Conservation (phyloP, 1,284 basidiomycete species). For the Ustilago trichophora region DNA sequence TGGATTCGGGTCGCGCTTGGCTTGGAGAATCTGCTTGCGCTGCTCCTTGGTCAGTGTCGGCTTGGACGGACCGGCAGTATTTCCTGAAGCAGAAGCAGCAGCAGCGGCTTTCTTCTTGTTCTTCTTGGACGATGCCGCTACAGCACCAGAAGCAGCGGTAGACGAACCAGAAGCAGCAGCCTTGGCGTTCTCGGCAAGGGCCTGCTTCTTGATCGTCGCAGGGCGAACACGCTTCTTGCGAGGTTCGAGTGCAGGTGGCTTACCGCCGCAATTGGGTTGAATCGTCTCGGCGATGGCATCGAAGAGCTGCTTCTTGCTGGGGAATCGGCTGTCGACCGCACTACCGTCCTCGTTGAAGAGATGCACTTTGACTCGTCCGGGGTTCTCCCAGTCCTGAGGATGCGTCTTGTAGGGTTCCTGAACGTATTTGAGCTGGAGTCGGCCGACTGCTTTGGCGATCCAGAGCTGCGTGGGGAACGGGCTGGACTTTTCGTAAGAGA, state of each 20-base stretch:
- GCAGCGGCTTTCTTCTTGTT: slow-evolving; percentile 30
- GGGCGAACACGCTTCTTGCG: slow-evolving; percentile 39
- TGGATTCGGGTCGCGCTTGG: slow-evolving; percentile 41
- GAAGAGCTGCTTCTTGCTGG: slow-evolving; percentile 77
- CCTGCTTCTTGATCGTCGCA: slow-evolving; percentile 39
- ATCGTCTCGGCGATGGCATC: slow-evolving; percentile 52
- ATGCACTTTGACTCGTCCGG: slow-evolving; percentile 77
- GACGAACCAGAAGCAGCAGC: slow-evolving; percentile 18
- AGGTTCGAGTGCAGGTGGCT: slow-evolving; percentile 51
- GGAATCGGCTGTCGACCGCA: slow-evolving; percentile 77
- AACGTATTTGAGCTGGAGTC: slow-evolving; percentile 79
- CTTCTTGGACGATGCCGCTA: slow-evolving; percentile 21
- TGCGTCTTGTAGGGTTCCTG: slow-evolving; percentile 86
- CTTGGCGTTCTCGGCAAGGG: slow-evolving; percentile 43
- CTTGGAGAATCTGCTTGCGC: slow-evolving; percentile 23
- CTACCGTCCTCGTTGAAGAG: slow-evolving; percentile 84
- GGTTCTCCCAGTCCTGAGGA: slow-evolving; percentile 94
- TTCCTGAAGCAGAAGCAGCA: slow-evolving; percentile 2
- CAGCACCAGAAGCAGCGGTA: slow-evolving; percentile 4
- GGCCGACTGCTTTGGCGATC: slow-evolving; percentile 82
- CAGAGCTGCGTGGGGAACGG: slow-evolving; percentile 94
- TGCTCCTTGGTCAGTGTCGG: slow-evolving; percentile 32
- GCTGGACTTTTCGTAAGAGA: slow-evolving; percentile 80
- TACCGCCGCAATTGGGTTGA: slow-evolving; percentile 55
- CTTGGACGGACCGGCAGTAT: slow-evolving; percentile 19